Percentiles rank a stretch among this genome's conserved stretches.
These are phyloP conservation scores for Hemisphaericaspora nanyangensis DNA, from an alignment of 805 yeast genomes.

Conservation along the genomic window DNA sequence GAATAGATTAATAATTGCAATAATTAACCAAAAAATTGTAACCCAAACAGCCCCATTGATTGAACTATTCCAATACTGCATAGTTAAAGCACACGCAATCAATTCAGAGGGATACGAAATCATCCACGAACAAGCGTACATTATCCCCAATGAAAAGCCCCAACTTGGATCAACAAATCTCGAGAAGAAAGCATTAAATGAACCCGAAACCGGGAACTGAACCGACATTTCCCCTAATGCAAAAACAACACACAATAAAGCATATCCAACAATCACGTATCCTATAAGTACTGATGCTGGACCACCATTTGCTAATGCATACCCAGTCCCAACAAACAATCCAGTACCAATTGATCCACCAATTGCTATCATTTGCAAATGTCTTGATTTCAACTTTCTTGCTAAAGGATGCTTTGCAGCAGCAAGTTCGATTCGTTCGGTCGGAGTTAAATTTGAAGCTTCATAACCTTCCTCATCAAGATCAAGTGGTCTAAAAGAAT, in stretches of 20 bases:
- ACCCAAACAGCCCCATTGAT: slow-evolving; percentile 37
- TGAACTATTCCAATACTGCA: slow-evolving; percentile 29
- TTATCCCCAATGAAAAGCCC: slow-evolving; percentile 34
- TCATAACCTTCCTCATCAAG: slow-evolving; percentile 40
- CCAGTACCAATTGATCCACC: slow-evolving; percentile 74
- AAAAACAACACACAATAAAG: slow-evolving; percentile 54
- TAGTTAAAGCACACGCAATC: slow-evolving; percentile 35
- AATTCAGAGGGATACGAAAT: slow-evolving; percentile 33
- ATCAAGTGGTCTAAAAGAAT: slow-evolving; percentile 37
- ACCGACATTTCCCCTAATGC: slow-evolving; percentile 64
- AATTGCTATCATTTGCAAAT: slow-evolving; percentile 60
- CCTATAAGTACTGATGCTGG: slow-evolving; percentile 48
- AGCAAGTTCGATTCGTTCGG: slow-evolving; percentile 37
- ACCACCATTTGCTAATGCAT: slow-evolving; percentile 35
- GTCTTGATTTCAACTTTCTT: slow-evolving; percentile 44
- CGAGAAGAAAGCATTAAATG: slow-evolving; percentile 32
- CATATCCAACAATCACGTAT: slow-evolving; percentile 51
- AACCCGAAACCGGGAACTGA: slow-evolving; percentile 36
- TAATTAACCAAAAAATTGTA: slow-evolving; percentile 27
- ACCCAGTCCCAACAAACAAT: slow-evolving; percentile 45
- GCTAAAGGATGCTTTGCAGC: slow-evolving; percentile 42
- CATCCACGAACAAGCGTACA: slow-evolving; percentile 34
- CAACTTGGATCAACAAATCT: slow-evolving; percentile 34
- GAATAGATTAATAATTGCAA: slow-evolving; percentile 26
- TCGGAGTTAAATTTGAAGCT: slow-evolving; percentile 32